Conservation (phyloP, 1,139 yeast species). For the Arxiozyma telluris region DNA sequence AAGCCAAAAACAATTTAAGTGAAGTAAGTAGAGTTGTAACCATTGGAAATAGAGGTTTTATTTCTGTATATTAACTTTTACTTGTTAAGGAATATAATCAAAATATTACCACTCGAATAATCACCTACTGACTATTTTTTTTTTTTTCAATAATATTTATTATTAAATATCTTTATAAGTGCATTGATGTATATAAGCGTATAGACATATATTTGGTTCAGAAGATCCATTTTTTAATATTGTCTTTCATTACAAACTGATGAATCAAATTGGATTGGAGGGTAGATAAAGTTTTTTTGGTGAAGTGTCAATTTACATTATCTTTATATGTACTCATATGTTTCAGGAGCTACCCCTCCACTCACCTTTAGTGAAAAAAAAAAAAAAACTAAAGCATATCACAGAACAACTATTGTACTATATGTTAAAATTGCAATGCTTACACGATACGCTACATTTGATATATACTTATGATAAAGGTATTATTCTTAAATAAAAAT, state of each 20-base stretch:
- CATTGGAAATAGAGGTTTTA: constrained; percentile 19
- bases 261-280: too few relatives aligned
- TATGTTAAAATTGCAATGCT: neutral
- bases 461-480: too few relatives aligned
- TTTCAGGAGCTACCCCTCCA: neutral
- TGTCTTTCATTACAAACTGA: neutral
- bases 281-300: neutral
- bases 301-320: too few relatives aligned
- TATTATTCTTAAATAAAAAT: too few relatives aligned
- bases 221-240: neutral
- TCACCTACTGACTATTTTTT: neutral
- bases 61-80: neutral
- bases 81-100: neutral
- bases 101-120: neutral
- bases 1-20: neutral
- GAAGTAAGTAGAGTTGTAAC: constrained; percentile 9
- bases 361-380: neutral
- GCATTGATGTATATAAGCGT: neutral
- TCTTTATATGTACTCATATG: too few relatives aligned
- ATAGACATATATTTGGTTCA: too few relatives aligned
- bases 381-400: too few relatives aligned
- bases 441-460: too few relatives aligned
- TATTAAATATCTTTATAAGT: neutral
- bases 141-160: neutral
- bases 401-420: neutral